Evolutionary conservation across 2,329 filamentous ascomycete species (phyloP).

Genomic region (Fusarium napiforme): DNA sequence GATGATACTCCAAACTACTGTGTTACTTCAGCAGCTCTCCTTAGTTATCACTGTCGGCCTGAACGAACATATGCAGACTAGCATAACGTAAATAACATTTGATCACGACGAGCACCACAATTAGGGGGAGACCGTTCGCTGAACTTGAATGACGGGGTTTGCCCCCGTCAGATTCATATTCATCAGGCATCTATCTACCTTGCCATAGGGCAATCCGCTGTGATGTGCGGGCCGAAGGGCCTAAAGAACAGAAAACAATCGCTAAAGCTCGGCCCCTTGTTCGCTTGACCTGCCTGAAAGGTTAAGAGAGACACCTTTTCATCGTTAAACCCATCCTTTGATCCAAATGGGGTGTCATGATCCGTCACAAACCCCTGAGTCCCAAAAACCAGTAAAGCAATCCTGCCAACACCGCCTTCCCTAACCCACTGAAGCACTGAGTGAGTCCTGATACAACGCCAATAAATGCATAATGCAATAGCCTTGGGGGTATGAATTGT

Average conservation of each 20-base stretch:
- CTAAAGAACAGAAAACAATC: slow-evolving; percentile 27
- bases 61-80: background rate
- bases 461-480: slow-evolving; percentile 46
- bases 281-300: slow-evolving; percentile 18
- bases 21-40: background rate
- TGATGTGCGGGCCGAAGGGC: slow-evolving; percentile 15
- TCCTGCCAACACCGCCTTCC: slow-evolving; percentile 39
- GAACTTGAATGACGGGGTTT: background rate
- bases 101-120: background rate
- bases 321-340: slow-evolving; percentile 31
- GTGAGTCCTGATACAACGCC: slow-evolving; percentile 45
- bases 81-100: background rate
- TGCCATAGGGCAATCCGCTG: background rate
- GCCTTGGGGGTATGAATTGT: slow-evolving; percentile 38
- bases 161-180: slow-evolving; percentile 22
- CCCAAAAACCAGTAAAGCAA: slow-evolving; percentile 39
- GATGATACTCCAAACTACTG: background rate
- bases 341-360: slow-evolving; percentile 30
- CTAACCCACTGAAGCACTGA: slow-evolving; percentile 38
- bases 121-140: background rate
- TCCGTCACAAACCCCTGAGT: slow-evolving; percentile 18
- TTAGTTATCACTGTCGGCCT: background rate
- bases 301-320: slow-evolving; percentile 8
- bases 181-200: slow-evolving; percentile 18
- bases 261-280: slow-evolving; percentile 26